Base-by-base conservation (phyloP, 2,329 filamentous ascomycete species). In the Plenodomus biglobosus region DNA sequence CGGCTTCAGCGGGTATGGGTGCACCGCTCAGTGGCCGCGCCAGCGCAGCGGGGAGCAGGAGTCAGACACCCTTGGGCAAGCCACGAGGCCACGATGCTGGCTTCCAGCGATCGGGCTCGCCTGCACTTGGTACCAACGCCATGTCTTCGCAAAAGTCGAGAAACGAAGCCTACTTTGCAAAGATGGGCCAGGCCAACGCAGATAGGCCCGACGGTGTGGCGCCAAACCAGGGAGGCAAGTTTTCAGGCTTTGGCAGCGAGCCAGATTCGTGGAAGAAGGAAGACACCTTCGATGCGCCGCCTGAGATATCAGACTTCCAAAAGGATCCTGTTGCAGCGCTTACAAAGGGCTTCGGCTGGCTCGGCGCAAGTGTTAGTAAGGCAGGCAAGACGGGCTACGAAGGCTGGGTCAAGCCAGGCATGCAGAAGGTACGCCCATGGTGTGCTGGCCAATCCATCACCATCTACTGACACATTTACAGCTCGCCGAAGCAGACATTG, bases 341-440 rank as follows among this genome's bases (percentile, higher is more conserved):
- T 61, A 90, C 85, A 21, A 96, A 95, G 74, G 89, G 92, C 0
- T 95, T 97, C 64, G 92, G 92, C 8, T 97, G 94, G 91, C 90
- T 97, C 66, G 83, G 90, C 16, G 87, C 84, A 27, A 91, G 90
- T 11, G 90, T 97, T 36, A 85, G 85, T 20, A 96, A 94, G 79
- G 88, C 89, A 56, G 94, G 92, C 32, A 95, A 95, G 78, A 89
- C 84, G 15, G 87, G 96, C 19, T 95, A 96, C 70, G 87, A 94
- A 59, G 84, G 87, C 27, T 96, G 90, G 75, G 90, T 99, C 44
- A 91, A 95, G 74, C 94, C 94, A 8, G 94, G 91, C 21, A 90
- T 94, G 53, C 88, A 90, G 67, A 88, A 91, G 83, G 88, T 91
- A 78, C 52, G 79, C 64, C 27, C 17, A 37, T 40, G 30, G 18